Conservation (phyloP, 2,329 filamentous ascomycete species). For the Cladobotryum mycophilum region DNA sequence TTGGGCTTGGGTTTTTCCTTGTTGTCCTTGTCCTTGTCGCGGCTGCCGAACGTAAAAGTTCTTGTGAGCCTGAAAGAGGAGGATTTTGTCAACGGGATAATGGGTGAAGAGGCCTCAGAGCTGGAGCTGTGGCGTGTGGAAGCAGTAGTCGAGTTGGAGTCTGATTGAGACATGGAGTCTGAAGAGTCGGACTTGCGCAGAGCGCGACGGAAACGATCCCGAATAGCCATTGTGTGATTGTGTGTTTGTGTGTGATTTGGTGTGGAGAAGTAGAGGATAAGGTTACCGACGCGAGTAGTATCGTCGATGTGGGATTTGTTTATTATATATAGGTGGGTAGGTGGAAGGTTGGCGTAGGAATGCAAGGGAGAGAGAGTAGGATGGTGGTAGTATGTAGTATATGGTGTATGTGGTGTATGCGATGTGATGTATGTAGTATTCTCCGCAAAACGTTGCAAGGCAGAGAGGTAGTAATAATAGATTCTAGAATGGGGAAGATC, state of each 20-base stretch:
- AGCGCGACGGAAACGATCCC: conserved; percentile 36
- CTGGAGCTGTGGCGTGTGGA: conserved; percentile 24
- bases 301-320: background rate
- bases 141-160: conserved; percentile 24
- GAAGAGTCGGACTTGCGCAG: conserved; percentile 32
- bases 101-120: conserved; percentile 12
- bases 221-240: conserved; percentile 32
- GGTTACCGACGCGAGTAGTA: too few species aligned
- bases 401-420: too few species aligned
- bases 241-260: background rate
- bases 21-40: conserved; percentile 17
- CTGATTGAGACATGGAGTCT: conserved; percentile 26
- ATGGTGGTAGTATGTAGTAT: too few species aligned
- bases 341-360: too few species aligned
- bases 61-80: conserved; percentile 24
- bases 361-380: too few species aligned
- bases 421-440: too few species aligned
- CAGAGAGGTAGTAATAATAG: too few species aligned
- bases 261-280: background rate
- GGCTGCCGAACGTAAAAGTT: conserved; percentile 25
- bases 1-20: conserved; percentile 16
- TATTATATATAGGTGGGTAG: too few species aligned
- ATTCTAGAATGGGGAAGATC: too few species aligned
- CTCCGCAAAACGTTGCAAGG: too few species aligned
- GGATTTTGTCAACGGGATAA: conserved; percentile 24